Evolutionary conservation across 1,284 basidiomycete species (phyloP), one percentile per base, ranked within the genome.

Genomic region (Polyporus tsugae): DNA sequence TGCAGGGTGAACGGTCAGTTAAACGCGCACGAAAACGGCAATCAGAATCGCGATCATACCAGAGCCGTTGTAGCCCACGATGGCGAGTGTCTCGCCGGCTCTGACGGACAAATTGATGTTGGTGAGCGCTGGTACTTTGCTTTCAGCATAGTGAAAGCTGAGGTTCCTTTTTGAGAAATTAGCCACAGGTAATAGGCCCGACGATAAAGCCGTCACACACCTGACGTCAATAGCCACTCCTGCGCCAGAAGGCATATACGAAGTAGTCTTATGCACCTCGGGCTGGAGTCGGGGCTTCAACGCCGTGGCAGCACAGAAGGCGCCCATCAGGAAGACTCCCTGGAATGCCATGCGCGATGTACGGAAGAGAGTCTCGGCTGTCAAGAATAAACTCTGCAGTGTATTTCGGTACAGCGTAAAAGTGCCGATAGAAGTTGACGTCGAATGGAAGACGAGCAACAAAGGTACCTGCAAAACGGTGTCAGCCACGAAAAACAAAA

Each of bases 11-110:
- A 22, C 57, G 67, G 44, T 25, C 35, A 41, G 35, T 46, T 49
- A 53, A 39, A n/a, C n/a, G n/a, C 6, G 11, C 42, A 33, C 10
- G 52, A 42, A 38, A n/a, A 3, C 39, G 29, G 64, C 65, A 66
- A 60, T 39, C 71, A 64, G 63, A 19, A 55, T 39, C 33, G n/a
- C 17, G 22, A 9, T 79, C 85, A 77, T 78, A 88, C 91, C 91
- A 73, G 91, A 93, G 70, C 92, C 91, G 79, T 93, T 93, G 77
- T 88, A 90, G 15, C 94, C 94, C 35, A 96, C 94, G 68, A 96
- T 89, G 10, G 94, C 94, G 60, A 95, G 85, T 33, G 85, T 90
- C 80, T 94, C 91, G 15, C 94, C 94, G 13, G 92, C 82, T 67
- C 87, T 81, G 55, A 96, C 82, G 33, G 82, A 84, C 73, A 96